phyloP scores from a whole-genome alignment of 495 filamentous ascomycete species.

The Penicillium diatomitis region DNA sequence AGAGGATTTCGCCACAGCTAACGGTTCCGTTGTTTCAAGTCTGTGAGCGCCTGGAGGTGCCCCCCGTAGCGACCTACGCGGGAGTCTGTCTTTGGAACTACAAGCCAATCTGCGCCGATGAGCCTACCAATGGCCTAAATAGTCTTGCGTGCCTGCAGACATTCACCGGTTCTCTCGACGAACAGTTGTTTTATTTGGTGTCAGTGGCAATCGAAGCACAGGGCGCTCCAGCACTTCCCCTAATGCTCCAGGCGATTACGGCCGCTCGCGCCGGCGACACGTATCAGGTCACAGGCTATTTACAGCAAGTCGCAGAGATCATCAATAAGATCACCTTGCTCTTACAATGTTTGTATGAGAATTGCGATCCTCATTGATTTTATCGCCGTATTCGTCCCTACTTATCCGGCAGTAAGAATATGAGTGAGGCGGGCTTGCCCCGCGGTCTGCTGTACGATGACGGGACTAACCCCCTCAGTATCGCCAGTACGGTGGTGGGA shows the following conservation, averaged over 20 bases:
- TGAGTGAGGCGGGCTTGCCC: slow-evolving; percentile 84
- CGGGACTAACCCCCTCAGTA: slow-evolving; percentile 56
- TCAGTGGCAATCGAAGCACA: too few species aligned
- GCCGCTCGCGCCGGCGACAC: slow-evolving; percentile 68
- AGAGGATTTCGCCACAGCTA: slow-evolving; percentile 78
- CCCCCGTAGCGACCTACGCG: slow-evolving; percentile 89
- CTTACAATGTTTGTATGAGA: slow-evolving; percentile 83
- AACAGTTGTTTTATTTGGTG: too few species aligned
- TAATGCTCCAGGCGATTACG: slow-evolving; percentile 79
- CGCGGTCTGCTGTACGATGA: slow-evolving; percentile 81
- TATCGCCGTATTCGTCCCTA: slow-evolving; percentile 91
- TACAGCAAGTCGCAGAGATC: slow-evolving; percentile 72
- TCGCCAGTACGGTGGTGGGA: slow-evolving; percentile 77
- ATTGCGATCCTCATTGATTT: slow-evolving; percentile 87
- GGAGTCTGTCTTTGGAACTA: too few species aligned
- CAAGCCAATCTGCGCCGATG: too few species aligned
- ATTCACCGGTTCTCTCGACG: too few species aligned
- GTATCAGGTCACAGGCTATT: slow-evolving; percentile 59
- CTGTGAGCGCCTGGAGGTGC: slow-evolving; percentile 74
- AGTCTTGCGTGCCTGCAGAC: too few species aligned
- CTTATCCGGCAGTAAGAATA: slow-evolving; percentile 92
- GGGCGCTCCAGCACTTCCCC: too few species aligned
- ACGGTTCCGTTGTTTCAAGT: slow-evolving; percentile 73
- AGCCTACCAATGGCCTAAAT: too few species aligned
- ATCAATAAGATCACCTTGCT: slow-evolving; percentile 72